Evolutionary conservation across 2,329 filamentous ascomycete species (phyloP).

Genomic region (Ceratocystis cacaofunesta): DNA sequence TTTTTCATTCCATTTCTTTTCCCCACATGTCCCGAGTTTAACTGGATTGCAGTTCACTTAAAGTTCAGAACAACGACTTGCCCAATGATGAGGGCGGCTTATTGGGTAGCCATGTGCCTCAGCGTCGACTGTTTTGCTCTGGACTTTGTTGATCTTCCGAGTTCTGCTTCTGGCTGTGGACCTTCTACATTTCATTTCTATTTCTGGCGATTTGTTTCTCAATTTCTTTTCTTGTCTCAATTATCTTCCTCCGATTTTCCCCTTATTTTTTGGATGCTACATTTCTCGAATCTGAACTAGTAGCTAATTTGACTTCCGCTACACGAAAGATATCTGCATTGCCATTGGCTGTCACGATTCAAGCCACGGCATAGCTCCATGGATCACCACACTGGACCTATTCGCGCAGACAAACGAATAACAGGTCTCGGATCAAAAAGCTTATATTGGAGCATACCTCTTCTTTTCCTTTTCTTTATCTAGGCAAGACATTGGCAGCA

Average conservation of each 20-base stretch:
- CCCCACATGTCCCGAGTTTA: background rate
- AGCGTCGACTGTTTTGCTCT: background rate
- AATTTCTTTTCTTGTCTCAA: conserved; percentile 15
- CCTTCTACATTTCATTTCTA: conserved; percentile 8
- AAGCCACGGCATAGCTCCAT: no score
- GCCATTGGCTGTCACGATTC: no score
- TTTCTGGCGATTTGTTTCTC: conserved; percentile 17
- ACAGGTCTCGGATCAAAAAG: no score
- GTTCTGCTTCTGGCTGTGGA: background rate
- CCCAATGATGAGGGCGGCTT: background rate
- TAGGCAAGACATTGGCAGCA: background rate
- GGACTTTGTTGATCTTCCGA: background rate
- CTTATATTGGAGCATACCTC: no score
- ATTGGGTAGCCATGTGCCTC: background rate
- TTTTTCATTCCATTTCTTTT: background rate
- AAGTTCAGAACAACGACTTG: background rate
- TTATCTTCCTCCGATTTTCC: background rate
- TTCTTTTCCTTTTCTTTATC: conserved; percentile 19
- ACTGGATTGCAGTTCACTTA: background rate
- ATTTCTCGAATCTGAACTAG: conserved; percentile 11
- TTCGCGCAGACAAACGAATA: background rate
- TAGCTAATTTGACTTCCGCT: background rate
- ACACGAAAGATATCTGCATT: no score
- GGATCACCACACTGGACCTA: no score
- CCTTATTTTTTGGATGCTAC: conserved; percentile 17